phyloP scores from a whole-genome alignment of 169 alveolate genomes.

The Cryptosporidium felis region DNA sequence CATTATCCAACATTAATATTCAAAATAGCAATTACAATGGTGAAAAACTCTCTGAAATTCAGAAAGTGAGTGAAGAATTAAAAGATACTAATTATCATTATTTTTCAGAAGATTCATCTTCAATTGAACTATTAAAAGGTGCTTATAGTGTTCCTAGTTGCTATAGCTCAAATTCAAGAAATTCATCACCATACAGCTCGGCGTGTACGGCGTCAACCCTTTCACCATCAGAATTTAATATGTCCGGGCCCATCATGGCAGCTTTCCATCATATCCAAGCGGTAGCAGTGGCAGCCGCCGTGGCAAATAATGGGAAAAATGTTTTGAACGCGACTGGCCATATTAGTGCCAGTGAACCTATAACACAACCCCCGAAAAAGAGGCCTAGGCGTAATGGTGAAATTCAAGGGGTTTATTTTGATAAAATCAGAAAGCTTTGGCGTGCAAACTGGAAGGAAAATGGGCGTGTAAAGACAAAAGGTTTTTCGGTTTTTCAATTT shows the following conservation, averaged over 20 bases:
- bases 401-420: conserved; percentile 77
- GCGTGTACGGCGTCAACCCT: conserved; percentile 2
- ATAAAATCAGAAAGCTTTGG: conserved; percentile 74
- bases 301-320: background rate
- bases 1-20: no score
- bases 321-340: background rate
- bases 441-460: conserved; percentile 78
- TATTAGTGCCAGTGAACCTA: background rate
- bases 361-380: conserved; percentile 44
- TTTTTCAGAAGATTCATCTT: background rate
- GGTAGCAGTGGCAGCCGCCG: conserved; percentile 25
- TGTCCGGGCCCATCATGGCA: conserved; percentile 8
- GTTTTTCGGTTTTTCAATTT: conserved; percentile 71
- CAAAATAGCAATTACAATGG: no score
- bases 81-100: no score
- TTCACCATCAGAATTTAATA: conserved; percentile 19
- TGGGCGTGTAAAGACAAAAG: conserved; percentile 77
- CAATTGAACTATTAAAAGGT: background rate
- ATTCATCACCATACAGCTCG: background rate
- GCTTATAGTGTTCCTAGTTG: background rate
- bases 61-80: no score
- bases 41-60: no score
- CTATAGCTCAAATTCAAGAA: background rate
- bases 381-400: conserved; percentile 60
- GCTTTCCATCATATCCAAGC: conserved; percentile 58